A percentile compares a stretch with the other conserved stretches of the same genome.
These are phyloP conservation scores for Cephalotrichum gorgonifer DNA, from an alignment of 2,329 filamentous ascomycete species.

Conservation along the genomic window DNA sequence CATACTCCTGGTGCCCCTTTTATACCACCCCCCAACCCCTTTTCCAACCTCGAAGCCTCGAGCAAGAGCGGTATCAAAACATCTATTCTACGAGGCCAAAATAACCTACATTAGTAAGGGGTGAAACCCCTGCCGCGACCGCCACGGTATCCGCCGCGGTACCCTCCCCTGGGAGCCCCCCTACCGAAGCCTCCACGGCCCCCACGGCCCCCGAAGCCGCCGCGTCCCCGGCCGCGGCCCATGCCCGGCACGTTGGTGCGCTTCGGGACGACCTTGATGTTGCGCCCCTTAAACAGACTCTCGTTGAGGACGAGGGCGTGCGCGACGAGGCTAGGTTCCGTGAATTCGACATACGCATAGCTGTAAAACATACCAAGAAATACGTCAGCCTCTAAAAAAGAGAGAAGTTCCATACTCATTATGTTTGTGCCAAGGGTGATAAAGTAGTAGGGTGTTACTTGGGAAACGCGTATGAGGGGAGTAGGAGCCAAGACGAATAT, in stretches of 20 bases:
- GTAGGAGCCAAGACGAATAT: neutral
- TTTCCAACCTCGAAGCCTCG: neutral
- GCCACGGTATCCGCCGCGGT: slow-evolving; percentile 57
- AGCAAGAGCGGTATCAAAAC: neutral
- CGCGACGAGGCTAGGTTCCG: slow-evolving; percentile 83
- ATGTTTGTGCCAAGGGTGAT: too few relatives aligned
- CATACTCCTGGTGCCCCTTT: neutral
- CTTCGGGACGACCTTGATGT: slow-evolving; percentile 91
- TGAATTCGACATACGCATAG: slow-evolving; percentile 98
- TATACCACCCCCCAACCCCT: neutral
- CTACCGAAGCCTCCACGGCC: slow-evolving; percentile 41
- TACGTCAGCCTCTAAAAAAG: neutral
- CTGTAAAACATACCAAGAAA: slow-evolving; percentile 33
- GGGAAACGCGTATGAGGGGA: too few relatives aligned
- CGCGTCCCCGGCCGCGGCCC: slow-evolving; percentile 65
- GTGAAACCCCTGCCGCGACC: slow-evolving; percentile 54
- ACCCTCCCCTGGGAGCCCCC: slow-evolving; percentile 40
- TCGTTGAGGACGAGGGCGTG: slow-evolving; percentile 94
- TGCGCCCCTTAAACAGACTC: slow-evolving; percentile 87
- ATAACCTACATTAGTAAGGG: slow-evolving; percentile 41
- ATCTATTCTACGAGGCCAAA: neutral
- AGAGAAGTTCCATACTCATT: too few relatives aligned
- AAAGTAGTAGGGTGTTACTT: too few relatives aligned
- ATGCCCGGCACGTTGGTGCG: slow-evolving; percentile 94
- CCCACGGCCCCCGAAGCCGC: slow-evolving; percentile 40